Evolutionary conservation across 140 eudicot species (phyloP).

Genomic region (Stevia rebaudiana): DNA sequence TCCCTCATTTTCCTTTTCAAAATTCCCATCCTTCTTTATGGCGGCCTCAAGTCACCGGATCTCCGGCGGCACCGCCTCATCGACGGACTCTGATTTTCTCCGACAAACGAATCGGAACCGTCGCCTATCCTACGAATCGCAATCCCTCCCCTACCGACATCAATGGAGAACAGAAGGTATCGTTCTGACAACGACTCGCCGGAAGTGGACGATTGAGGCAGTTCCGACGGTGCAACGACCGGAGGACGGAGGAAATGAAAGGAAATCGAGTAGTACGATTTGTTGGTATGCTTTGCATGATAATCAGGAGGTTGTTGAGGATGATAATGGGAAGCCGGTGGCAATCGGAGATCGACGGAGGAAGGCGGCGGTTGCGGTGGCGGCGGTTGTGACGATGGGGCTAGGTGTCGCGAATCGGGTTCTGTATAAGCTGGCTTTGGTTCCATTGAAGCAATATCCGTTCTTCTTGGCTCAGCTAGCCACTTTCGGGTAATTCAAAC

Average conservation of each 20-base stretch:
- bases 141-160: conserved; percentile 8
- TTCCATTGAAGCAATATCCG: conserved; percentile 80
- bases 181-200: conserved; percentile 1
- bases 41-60: conserved; percentile 29
- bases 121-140: conserved; percentile 13
- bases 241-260: conserved; percentile 5
- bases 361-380: conserved; percentile 54
- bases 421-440: conserved; percentile 87
- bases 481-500: conserved; percentile 66
- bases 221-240: conserved; percentile 10
- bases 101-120: background rate
- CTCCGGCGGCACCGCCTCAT: conserved; percentile 19
- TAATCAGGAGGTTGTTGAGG: conserved; percentile 21
- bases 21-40: background rate
- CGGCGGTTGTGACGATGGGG: conserved; percentile 77
- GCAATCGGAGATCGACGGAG: conserved; percentile 10
- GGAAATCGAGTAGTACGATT: conserved; percentile 6
- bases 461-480: conserved; percentile 95
- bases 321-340: background rate
- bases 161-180: conserved; percentile 11
- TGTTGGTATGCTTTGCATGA: conserved; percentile 31
- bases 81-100: background rate
- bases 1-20: conserved; percentile 3
- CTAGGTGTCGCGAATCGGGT: conserved; percentile 94
- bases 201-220: conserved; percentile 27